phyloP scores from a whole-genome alignment of 148 eudicot species.

The Limonium bicolor region DNA sequence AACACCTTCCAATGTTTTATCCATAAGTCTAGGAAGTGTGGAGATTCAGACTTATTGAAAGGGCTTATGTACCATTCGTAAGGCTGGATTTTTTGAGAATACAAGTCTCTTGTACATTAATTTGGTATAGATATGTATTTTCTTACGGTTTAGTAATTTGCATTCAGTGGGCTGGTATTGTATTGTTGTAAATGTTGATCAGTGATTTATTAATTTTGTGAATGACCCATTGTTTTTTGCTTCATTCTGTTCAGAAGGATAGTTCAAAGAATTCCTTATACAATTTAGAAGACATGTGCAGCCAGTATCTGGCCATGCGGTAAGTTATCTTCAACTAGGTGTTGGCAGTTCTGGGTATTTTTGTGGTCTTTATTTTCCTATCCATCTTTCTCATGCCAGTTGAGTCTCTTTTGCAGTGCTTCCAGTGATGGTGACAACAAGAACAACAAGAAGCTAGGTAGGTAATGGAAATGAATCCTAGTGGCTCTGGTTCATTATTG shows the following conservation, averaged over 20 bases:
- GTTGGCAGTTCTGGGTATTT: too few relatives aligned
- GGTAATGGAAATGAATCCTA: too few relatives aligned
- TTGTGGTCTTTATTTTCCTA: too few relatives aligned
- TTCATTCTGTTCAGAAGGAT: conserved; percentile 24
- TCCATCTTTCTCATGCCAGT: too few relatives aligned
- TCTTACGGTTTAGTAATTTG: neutral
- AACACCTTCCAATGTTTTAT: too few relatives aligned
- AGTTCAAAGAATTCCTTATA: conserved; percentile 27
- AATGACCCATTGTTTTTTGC: neutral
- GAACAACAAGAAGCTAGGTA: too few relatives aligned
- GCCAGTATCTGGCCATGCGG: conserved; percentile 25
- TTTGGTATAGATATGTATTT: neutral
- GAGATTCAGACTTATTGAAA: neutral
- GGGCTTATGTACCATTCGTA: too few relatives aligned
- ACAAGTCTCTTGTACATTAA: neutral
- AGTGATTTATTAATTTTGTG: neutral
- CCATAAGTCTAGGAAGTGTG: neutral
- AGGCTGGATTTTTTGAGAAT: too few relatives aligned
- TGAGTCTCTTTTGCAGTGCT: too few relatives aligned
- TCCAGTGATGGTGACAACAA: too few relatives aligned
- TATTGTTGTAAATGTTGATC: conserved; percentile 1
- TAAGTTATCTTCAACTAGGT: too few relatives aligned
- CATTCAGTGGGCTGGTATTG: neutral
- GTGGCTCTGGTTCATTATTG: too few relatives aligned
- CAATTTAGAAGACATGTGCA: conserved; percentile 43